These are phyloP conservation scores for Picochlorum sp. DNA, from an alignment of 139 green algal genomes.

Conservation along the genomic window DNA sequence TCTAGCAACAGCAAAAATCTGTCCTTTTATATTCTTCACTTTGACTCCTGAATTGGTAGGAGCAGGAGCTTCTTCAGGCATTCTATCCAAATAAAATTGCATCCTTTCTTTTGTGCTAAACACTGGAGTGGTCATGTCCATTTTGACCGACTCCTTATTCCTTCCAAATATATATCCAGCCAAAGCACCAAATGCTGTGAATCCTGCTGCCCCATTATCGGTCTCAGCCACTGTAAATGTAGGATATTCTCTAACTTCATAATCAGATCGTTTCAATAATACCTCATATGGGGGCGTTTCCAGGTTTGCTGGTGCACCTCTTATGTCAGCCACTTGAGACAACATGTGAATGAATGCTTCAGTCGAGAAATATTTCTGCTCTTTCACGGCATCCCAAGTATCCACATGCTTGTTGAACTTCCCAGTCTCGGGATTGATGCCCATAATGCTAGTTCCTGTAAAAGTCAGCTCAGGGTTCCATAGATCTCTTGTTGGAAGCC, in stretches of 20 bases:
- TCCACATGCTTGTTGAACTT: slow-evolving; percentile 27
- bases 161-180: slow-evolving; percentile 77
- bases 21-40: slow-evolving; percentile 5
- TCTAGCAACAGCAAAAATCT: slow-evolving; percentile 16
- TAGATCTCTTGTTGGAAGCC: neutral
- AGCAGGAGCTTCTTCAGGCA: neutral
- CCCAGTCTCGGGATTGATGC: slow-evolving; percentile 43
- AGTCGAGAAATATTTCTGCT: slow-evolving; percentile 9
- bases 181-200: slow-evolving; percentile 46
- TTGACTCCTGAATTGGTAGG: neutral
- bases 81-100: slow-evolving; percentile 18
- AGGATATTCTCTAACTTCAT: slow-evolving; percentile 63
- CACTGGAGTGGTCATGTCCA: slow-evolving; percentile 73
- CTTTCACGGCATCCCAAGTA: slow-evolving; percentile 17
- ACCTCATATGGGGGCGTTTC: slow-evolving; percentile 35
- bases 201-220: neutral
- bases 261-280: slow-evolving; percentile 33
- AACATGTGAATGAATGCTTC: slow-evolving; percentile 17
- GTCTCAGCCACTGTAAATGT: slow-evolving; percentile 53
- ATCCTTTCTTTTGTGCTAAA: slow-evolving; percentile 20
- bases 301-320: slow-evolving; percentile 10
- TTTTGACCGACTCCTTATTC: slow-evolving; percentile 41
- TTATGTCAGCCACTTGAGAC: slow-evolving; percentile 2
- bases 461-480: slow-evolving; percentile 3
- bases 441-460: slow-evolving; percentile 39